Percentiles rank a stretch among this genome's conserved stretches.
These are phyloP conservation scores for Aspergillus viridinutans DNA, from an alignment of 2,329 filamentous ascomycete species.

Conservation along the genomic window DNA sequence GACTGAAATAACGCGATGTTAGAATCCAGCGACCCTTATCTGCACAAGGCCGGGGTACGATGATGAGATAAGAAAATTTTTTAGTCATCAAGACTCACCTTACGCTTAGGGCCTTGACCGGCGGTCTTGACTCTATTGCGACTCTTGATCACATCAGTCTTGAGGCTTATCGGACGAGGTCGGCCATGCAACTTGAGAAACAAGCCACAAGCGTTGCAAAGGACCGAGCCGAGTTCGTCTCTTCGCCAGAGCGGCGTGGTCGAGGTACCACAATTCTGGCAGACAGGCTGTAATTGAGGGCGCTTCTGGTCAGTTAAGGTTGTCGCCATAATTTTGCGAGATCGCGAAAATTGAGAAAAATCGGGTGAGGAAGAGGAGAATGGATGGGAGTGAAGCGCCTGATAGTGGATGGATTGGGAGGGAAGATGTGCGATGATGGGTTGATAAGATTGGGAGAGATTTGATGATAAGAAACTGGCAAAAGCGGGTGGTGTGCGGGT, in stretches of 20 bases:
- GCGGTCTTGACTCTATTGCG: conserved; percentile 95
- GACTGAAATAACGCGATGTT: conserved; percentile 31
- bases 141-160: conserved; percentile 99
- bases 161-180: conserved; percentile 88
- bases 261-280: conserved; percentile 92
- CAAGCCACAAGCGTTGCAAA: conserved; percentile 97
- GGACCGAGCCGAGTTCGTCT: conserved; percentile 90
- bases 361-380: conserved; percentile 11
- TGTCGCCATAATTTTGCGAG: conserved; percentile 36
- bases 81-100: conserved; percentile 53
- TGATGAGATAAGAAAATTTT: conserved; percentile 19
- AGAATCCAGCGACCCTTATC: conserved; percentile 20
- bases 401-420: conserved; percentile 20
- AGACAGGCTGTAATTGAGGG: conserved; percentile 78
- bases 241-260: conserved; percentile 96
- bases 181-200: conserved; percentile 96
- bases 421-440: conserved; percentile 21
- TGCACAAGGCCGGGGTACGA: conserved; percentile 8
- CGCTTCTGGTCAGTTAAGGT: conserved; percentile 48
- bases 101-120: conserved; percentile 73
- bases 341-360: conserved; percentile 8
- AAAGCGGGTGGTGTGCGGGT: conserved; percentile 30
- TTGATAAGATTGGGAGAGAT: conserved; percentile 43
- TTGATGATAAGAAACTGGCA: conserved; percentile 47
- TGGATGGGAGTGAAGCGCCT: conserved; percentile 15